Evolutionary conservation across 371 early-diverging fungal genomes (phyloP).

Genomic region (Syncephalastrum racemosum): DNA sequence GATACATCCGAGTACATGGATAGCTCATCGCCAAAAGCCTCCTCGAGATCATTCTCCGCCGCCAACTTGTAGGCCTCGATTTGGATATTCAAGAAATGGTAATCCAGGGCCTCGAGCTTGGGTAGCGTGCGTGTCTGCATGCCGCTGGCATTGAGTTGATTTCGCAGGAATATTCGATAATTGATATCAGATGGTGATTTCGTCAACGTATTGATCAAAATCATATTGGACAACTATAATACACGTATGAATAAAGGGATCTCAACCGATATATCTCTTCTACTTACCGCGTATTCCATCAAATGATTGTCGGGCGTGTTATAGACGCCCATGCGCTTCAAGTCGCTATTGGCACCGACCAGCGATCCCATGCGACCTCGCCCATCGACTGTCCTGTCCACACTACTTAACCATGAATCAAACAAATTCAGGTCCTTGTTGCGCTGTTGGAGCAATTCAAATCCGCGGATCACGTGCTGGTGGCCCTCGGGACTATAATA

Average conservation of each 20-base stretch:
- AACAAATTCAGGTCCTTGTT: constrained; percentile 56
- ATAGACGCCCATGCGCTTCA: constrained; percentile 54
- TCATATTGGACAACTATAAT: constrained; percentile 64
- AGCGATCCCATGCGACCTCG: constrained; percentile 73
- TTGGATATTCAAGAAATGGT: constrained; percentile 63
- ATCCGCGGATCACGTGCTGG: constrained; percentile 54
- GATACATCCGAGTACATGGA: constrained; percentile 25
- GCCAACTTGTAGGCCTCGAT: constrained; percentile 67
- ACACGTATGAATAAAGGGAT: no score
- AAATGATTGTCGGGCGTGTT: constrained; percentile 61
- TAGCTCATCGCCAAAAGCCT: constrained; percentile 21
- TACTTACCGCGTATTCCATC: constrained; percentile 67
- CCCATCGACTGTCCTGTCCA: constrained; percentile 69
- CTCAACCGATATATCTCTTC: constrained; percentile 21
- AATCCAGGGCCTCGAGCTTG: constrained; percentile 60
- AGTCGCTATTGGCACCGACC: constrained; percentile 68
- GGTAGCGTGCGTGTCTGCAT: constrained; percentile 33
- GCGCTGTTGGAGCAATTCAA: constrained; percentile 45
- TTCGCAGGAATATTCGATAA: constrained; percentile 65
- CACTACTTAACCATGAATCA: constrained; percentile 69
- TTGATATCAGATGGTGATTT: constrained; percentile 66
- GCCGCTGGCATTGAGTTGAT: constrained; percentile 65
- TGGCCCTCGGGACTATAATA: constrained; percentile 73
- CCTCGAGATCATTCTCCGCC: constrained; percentile 61
- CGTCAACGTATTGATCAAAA: constrained; percentile 72